Evolutionary conservation across 352 stramenopile genomes (phyloP).

Genomic region (Nothophytophthora sp.): DNA sequence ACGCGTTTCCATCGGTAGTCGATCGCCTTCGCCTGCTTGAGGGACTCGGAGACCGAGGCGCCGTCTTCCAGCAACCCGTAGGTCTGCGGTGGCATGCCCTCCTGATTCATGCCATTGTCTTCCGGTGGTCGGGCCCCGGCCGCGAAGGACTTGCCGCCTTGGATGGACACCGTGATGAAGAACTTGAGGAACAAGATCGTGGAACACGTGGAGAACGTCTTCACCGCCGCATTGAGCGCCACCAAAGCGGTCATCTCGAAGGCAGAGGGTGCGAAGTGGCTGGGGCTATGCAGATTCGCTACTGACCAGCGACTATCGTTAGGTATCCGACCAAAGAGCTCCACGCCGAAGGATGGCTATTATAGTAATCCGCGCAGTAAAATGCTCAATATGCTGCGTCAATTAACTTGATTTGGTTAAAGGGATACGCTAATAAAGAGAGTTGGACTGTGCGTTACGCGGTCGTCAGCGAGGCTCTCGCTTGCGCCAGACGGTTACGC

Average conservation of each 20-base stretch:
- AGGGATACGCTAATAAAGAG: too few species aligned
- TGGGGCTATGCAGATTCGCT: not conserved
- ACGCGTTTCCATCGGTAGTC: conserved; percentile 47
- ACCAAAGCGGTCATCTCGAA: conserved; percentile 16
- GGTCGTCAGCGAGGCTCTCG: too few species aligned
- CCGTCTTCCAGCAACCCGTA: conserved; percentile 8
- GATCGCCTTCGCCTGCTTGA: conserved; percentile 20
- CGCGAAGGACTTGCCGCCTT: conserved; percentile 36
- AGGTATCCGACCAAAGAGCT: too few species aligned
- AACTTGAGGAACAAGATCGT: conserved; percentile 38
- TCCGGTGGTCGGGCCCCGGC: conserved; percentile 32
- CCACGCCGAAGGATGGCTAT: too few species aligned
- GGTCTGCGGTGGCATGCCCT: conserved; percentile 11
- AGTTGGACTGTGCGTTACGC: too few species aligned
- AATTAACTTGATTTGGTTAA: too few species aligned
- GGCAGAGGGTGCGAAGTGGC: too few species aligned
- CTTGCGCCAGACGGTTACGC: too few species aligned
- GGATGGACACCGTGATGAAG: conserved; percentile 29
- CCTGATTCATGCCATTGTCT: conserved; percentile 18
- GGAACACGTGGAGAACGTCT: conserved; percentile 34
- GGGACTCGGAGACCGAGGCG: conserved; percentile 1
- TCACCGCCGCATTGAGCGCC: conserved; percentile 25
- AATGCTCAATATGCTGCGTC: too few species aligned
- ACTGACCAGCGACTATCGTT: not conserved
- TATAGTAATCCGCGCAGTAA: too few species aligned